These are phyloP conservation scores for Somion occarium DNA, from an alignment of 1,284 basidiomycete species.

Conservation along the genomic window DNA sequence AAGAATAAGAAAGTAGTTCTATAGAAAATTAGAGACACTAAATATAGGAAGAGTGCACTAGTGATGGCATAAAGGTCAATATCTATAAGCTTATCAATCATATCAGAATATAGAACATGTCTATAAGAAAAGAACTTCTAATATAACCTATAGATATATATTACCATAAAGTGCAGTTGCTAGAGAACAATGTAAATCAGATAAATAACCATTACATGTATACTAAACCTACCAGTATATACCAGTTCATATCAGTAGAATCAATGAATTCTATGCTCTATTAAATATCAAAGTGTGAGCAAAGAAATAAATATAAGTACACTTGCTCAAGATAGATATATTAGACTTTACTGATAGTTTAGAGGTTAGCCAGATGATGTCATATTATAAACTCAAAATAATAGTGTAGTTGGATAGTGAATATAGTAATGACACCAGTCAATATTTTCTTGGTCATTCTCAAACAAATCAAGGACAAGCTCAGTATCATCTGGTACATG, in stretches of 20 bases:
- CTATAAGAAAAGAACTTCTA: conserved; percentile 43
- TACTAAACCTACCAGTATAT: too few species aligned
- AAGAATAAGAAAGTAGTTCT: background rate
- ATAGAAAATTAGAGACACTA: background rate
- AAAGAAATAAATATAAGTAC: too few species aligned
- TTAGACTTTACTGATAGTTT: background rate
- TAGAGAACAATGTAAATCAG: too few species aligned
- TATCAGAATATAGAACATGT: conserved; percentile 27
- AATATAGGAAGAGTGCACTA: conserved; percentile 31
- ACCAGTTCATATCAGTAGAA: conserved; percentile 4
- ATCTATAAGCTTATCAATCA: conserved; percentile 42
- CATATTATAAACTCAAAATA: conserved; percentile 5
- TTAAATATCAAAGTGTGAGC: too few species aligned
- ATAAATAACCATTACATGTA: too few species aligned
- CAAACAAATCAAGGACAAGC: conserved; percentile 2
- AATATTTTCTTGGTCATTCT: background rate
- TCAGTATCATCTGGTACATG: background rate
- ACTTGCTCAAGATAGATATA: background rate
- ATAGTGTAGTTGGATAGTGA: background rate
- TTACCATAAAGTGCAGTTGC: too few species aligned
- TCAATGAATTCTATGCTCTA: background rate
- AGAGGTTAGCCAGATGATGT: background rate
- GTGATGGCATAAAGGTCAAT: conserved; percentile 42
- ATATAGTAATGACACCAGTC: conserved; percentile 4
- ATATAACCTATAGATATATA: conserved; percentile 38